Evolutionary conservation across 352 stramenopile species (phyloP).

Genomic region (Phytophthora meadii): DNA sequence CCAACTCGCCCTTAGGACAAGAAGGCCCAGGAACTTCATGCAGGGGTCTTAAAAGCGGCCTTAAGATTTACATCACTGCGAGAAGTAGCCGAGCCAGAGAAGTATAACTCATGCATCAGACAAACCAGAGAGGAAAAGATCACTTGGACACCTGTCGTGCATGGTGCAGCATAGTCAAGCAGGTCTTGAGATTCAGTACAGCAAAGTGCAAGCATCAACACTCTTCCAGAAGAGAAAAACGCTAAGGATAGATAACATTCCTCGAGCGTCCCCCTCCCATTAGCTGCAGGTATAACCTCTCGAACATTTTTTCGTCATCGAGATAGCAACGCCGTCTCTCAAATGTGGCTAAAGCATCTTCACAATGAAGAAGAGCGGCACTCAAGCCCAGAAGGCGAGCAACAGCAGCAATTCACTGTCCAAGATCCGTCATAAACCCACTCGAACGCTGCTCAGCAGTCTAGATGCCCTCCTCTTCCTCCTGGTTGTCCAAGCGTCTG

Average conservation of each 20-base stretch:
- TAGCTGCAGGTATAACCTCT: conserved; percentile 46
- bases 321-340: conserved; percentile 34
- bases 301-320: conserved; percentile 45
- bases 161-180: not conserved
- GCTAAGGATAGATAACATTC: conserved; percentile 1
- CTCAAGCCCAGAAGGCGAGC: conserved; percentile 28
- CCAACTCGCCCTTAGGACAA: conserved; percentile 14
- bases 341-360: conserved; percentile 55
- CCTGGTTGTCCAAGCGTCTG: not conserved
- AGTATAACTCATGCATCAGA: conserved; percentile 5
- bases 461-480: conserved; percentile 8
- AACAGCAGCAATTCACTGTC: conserved; percentile 20
- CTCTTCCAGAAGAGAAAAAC: conserved; percentile 32
- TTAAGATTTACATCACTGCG: conserved; percentile 49
- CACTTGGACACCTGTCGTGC: conserved; percentile 13
- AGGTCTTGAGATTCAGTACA: conserved; percentile 8
- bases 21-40: conserved; percentile 23
- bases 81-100: conserved; percentile 27
- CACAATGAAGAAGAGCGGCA: conserved; percentile 42
- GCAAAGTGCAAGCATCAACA: conserved; percentile 21
- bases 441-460: not conserved
- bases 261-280: conserved; percentile 18
- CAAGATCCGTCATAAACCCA: conserved; percentile 2
- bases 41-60: conserved; percentile 47
- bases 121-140: conserved; percentile 16